Evolutionary conservation across 1,139 yeast genomes (phyloP), one percentile per base, ranked within the genome.

Genomic region (Diutina sp.): DNA sequence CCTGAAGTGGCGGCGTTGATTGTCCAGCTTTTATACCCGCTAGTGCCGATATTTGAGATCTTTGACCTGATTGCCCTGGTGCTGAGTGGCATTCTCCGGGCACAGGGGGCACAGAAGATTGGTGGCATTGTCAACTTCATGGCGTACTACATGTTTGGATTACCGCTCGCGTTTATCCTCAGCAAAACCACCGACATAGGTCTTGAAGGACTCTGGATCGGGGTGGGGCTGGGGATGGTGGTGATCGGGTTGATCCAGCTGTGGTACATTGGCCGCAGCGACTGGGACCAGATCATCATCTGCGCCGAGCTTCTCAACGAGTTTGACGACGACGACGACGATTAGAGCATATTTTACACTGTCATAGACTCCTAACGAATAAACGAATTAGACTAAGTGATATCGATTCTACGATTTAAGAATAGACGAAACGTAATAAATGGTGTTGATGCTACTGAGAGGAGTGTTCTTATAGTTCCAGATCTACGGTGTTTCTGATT

Each of bases 61-160:
- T 86, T 87, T 63, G 97, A 90, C 66, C 85, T 95, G 0, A 68
- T 89, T 50, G 90, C 93, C 29, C 85, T 90, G 12, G 90, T 89
- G 3, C 87, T 93, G 2, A 89, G 90, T 58, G 95, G 97, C 1
- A 82, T 90, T 55, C 70, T 90, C 56, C 74, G 97, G 60, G 97
- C 97, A 4, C 88, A 87, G 66, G 97, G 97, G 0, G 77, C 84
- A 65, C 97, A 91, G 67, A 82, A 82, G 57, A 76, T 89, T 55
- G 97, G 97, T 0, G 95, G 97, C 0, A 71, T 84, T 46, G 78
- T 90, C 54, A 90, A 90, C 65, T 74, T 90, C 58, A 69, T 88
- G 16, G 84, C 87, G 1, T 90, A 90, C 69, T 90, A 90, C 67
- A 78, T 76, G 5, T 71, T 76, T 63, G 77, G 75, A 12, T 67